Percentiles rank a stretch among this genome's conserved stretches.
phyloP scores from a whole-genome alignment of 495 filamentous ascomycete species.

The Aspergillus bridgeri region DNA sequence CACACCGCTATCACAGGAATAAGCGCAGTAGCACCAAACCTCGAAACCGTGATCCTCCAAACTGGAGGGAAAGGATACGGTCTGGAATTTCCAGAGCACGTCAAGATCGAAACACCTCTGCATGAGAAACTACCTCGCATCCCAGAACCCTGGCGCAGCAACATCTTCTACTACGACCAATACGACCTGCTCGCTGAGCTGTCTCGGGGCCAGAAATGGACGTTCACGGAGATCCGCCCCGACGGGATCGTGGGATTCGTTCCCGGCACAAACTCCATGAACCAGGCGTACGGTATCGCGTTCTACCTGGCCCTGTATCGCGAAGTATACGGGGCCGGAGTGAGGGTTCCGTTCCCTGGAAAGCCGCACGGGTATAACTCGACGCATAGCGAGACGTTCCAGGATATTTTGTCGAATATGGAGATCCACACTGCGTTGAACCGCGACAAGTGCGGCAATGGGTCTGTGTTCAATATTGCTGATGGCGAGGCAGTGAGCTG shows the following conservation, averaged over 20 bases:
- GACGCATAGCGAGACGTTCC: slow-evolving; percentile 31
- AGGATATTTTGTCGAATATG: slow-evolving; percentile 35
- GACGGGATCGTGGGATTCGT: slow-evolving; percentile 44
- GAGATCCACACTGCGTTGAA: slow-evolving; percentile 34
- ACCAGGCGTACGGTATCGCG: slow-evolving; percentile 36
- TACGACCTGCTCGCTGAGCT: slow-evolving; percentile 34
- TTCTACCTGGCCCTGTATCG: slow-evolving; percentile 34
- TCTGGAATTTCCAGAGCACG: slow-evolving; percentile 30
- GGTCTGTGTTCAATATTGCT: slow-evolving; percentile 31
- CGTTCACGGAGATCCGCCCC: slow-evolving; percentile 39
- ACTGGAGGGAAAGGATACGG: slow-evolving; percentile 44
- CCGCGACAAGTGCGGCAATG: slow-evolving; percentile 14
- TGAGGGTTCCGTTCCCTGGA: slow-evolving; percentile 33
- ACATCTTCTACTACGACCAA: slow-evolving; percentile 47
- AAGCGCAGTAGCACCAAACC: slow-evolving; percentile 21
- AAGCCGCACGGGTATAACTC: slow-evolving; percentile 16
- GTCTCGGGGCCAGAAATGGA: slow-evolving; percentile 33
- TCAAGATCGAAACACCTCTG: slow-evolving; percentile 29
- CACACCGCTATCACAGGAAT: slow-evolving; percentile 19
- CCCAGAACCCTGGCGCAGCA: slow-evolving; percentile 30
- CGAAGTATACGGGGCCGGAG: slow-evolving; percentile 20
- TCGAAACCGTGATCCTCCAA: slow-evolving; percentile 33
- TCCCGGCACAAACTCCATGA: slow-evolving; percentile 39
- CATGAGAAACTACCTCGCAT: slow-evolving; percentile 37
- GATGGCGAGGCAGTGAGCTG: slow-evolving; percentile 30